A percentile compares a stretch with the other conserved stretches of the same genome.
These are phyloP conservation scores for Psilocybe cubensis DNA, from an alignment of 768 basidiomycete species.

Conservation along the genomic window DNA sequence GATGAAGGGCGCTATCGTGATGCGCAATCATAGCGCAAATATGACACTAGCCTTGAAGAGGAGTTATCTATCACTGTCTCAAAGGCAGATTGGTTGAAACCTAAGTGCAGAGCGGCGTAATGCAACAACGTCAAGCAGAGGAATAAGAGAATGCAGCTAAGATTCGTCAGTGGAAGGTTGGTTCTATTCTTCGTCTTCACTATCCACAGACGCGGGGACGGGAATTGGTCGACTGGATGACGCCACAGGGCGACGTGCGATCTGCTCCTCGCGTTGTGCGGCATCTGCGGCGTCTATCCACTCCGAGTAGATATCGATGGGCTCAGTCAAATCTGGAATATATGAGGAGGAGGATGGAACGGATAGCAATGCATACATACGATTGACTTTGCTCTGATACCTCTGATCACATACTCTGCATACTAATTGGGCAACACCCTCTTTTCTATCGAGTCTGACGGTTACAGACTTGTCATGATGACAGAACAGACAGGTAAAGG, in stretches of 20 bases:
- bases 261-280: slow-evolving; percentile 66
- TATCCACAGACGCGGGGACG: slow-evolving; percentile 45
- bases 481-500: slow-evolving; percentile 88
- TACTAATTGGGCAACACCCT: slow-evolving; percentile 77
- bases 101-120: background rate
- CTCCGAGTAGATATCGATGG: slow-evolving; percentile 89
- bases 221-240: slow-evolving; percentile 61
- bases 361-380: slow-evolving; percentile 39
- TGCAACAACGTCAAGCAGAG: background rate
- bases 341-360: slow-evolving; percentile 10
- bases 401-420: slow-evolving; percentile 88
- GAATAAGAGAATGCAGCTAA: background rate
- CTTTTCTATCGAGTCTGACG: slow-evolving; percentile 84
- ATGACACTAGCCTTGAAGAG: too few species aligned
- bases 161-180: background rate
- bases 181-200: slow-evolving; percentile 47
- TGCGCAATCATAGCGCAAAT: too few species aligned
- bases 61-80: too few species aligned
- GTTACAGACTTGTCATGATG: slow-evolving; percentile 90
- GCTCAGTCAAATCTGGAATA: slow-evolving; percentile 75
- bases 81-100: background rate
- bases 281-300: slow-evolving; percentile 92
- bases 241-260: slow-evolving; percentile 55
- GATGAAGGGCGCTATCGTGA: too few species aligned
- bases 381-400: slow-evolving; percentile 86